A percentile compares a stretch with the other conserved stretches of the same genome.
Conservation (phyloP, 352 stramenopile genomes). For the Thalassiosira exigua region DNA sequence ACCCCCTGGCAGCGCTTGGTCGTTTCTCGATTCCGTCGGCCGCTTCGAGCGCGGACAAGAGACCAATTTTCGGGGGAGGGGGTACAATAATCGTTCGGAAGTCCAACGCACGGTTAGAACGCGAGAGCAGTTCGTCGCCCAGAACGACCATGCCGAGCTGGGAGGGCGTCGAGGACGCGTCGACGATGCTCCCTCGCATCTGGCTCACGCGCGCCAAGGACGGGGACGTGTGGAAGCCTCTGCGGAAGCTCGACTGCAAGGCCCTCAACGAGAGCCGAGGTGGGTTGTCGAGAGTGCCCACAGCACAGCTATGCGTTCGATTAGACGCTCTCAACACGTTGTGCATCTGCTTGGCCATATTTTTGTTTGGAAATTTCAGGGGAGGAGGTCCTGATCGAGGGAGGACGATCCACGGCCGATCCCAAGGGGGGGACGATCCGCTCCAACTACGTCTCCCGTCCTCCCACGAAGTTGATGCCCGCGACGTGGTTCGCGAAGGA, state of each 20-base stretch:
- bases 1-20: too few relatives aligned
- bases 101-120: too few relatives aligned
- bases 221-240: constrained; percentile 69
- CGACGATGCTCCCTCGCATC: constrained; percentile 58
- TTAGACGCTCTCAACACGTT: neutral
- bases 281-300: too few relatives aligned
- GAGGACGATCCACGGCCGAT: constrained; percentile 65
- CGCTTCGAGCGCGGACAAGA: too few relatives aligned
- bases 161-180: constrained; percentile 74
- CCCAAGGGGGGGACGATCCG: constrained; percentile 51
- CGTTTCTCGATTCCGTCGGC: too few relatives aligned
- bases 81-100: too few relatives aligned
- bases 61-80: too few relatives aligned
- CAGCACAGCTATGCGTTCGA: too few relatives aligned
- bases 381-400: constrained; percentile 68
- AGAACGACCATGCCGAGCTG: constrained; percentile 61
- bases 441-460: constrained; percentile 68
- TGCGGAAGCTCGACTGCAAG: constrained; percentile 77
- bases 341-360: neutral
- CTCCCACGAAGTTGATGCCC: constrained; percentile 51
- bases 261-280: constrained; percentile 69
- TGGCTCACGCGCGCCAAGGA: constrained; percentile 59
- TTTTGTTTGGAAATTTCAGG: constrained; percentile 15
- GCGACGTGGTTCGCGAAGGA: constrained; percentile 75
- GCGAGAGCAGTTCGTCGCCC: too few relatives aligned